phyloP scores from a whole-genome alignment of 345 rosid species.

The Excoecaria cochinchinensis region DNA sequence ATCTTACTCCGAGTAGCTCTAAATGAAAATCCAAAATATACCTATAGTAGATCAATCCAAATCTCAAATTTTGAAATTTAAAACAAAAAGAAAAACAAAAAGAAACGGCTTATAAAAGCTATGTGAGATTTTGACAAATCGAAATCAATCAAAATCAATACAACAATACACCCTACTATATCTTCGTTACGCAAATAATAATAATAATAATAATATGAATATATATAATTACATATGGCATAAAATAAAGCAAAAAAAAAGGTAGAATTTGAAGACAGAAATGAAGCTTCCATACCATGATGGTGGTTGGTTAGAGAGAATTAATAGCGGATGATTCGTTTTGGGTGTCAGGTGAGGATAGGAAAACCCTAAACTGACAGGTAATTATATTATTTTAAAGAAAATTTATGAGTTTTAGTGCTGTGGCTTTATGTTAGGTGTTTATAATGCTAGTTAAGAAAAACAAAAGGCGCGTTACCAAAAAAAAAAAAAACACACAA shows the following conservation, averaged over 20 bases:
- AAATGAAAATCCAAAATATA: slow-evolving; percentile 27
- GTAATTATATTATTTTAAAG: too few relatives aligned
- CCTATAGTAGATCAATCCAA: slow-evolving; percentile 38
- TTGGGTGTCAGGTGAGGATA: slow-evolving; percentile 3
- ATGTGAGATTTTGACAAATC: not conserved
- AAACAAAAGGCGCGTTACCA: too few relatives aligned
- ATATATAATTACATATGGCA: not conserved
- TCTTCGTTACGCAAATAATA: not conserved
- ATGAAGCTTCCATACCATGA: slow-evolving; percentile 36
- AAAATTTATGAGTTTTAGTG: too few relatives aligned
- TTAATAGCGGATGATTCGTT: slow-evolving; percentile 16
- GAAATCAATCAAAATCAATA: slow-evolving; percentile 26
- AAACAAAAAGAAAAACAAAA: slow-evolving; percentile 15
- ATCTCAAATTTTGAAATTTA: slow-evolving; percentile 15
- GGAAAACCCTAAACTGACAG: slow-evolving; percentile 33
- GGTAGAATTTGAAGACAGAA: slow-evolving; percentile 6
- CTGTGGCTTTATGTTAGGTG: too few relatives aligned
- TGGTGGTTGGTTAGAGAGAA: slow-evolving; percentile 12
- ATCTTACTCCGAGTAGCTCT: slow-evolving; percentile 17
- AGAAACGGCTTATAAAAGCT: slow-evolving; percentile 23
- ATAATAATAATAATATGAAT: not conserved
- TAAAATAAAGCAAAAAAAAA: slow-evolving; percentile 4
- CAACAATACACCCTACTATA: slow-evolving; percentile 5
- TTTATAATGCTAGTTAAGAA: too few relatives aligned
- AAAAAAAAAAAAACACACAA: too few relatives aligned